A percentile compares a stretch with the other conserved stretches of the same genome.
Evolutionary conservation across 2,329 filamentous ascomycete species (phyloP).

Genomic region (Penicillium fuscoglaucum): DNA sequence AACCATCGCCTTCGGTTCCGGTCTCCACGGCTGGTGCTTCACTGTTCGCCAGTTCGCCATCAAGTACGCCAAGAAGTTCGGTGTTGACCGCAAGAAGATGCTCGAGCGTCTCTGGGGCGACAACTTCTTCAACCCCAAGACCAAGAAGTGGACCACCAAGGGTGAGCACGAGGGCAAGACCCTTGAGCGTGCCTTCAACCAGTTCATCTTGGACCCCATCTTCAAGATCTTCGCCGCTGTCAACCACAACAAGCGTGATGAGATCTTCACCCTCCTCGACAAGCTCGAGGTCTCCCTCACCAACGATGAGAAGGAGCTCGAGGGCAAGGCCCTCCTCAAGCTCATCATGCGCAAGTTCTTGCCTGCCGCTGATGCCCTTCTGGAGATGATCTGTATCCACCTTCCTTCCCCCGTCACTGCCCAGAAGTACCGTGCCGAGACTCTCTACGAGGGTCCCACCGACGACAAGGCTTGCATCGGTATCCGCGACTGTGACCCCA

Average conservation of each 20-base stretch:
- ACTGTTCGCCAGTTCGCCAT: constrained; percentile 96
- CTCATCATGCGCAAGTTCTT: constrained; percentile 98
- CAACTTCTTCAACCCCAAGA: constrained; percentile 99
- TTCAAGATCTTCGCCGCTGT: constrained; percentile 97
- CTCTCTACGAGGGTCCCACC: constrained; percentile 93
- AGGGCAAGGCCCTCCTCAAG: constrained; percentile 98
- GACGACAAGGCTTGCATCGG: constrained; percentile 92
- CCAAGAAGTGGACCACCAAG: constrained; percentile 99
- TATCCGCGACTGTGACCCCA: constrained; percentile 98
- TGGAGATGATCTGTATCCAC: constrained; percentile 99
- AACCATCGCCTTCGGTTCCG: constrained; percentile 98
- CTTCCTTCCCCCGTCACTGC: constrained; percentile 93
- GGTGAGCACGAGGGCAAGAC: constrained; percentile 78
- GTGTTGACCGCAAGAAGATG: constrained; percentile 99
- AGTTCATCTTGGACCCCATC: constrained; percentile 99
- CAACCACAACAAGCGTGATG: constrained; percentile 99
- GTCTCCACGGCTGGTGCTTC: constrained; percentile 99
- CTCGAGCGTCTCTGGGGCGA: constrained; percentile 99
- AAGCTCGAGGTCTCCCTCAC: constrained; percentile 96
- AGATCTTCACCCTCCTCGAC: constrained; percentile 75
- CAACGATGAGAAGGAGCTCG: constrained; percentile 82
- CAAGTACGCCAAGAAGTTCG: constrained; percentile 99
- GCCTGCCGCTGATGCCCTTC: constrained; percentile 92
- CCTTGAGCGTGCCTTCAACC: constrained; percentile 98
- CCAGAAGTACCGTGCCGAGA: constrained; percentile 97